These are phyloP conservation scores for Leishmania tarentolae DNA, from an alignment of 208 protist species.

Conservation along the genomic window DNA sequence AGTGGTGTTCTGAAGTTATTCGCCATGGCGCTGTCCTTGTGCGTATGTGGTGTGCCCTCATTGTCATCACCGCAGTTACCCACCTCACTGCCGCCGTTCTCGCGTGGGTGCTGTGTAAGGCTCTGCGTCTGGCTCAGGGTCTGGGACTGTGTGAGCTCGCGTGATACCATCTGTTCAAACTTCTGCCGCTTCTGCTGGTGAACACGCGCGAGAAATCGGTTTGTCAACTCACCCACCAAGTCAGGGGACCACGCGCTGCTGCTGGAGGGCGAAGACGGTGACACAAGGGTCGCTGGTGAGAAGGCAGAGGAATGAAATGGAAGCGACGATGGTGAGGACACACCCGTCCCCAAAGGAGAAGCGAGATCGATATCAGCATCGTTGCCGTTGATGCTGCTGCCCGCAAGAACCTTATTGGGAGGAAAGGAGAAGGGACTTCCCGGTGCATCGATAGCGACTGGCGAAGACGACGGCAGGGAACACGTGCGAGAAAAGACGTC, in stretches of 20 bases:
- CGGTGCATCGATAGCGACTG: not conserved
- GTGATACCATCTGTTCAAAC: conserved; percentile 62
- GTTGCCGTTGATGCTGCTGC: not conserved
- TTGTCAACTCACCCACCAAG: conserved; percentile 65
- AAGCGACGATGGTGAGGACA: not conserved
- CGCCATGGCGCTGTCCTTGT: not conserved
- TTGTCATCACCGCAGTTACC: not conserved
- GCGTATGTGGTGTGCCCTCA: not conserved
- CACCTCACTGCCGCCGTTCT: not conserved
- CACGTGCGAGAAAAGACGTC: conserved; percentile 47
- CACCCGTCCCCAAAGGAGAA: not conserved
- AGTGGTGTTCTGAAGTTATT: conserved; percentile 19
- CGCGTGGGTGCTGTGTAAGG: not conserved
- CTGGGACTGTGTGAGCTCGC: conserved; percentile 63
- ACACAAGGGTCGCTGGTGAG: conserved; percentile 12
- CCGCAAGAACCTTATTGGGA: not conserved
- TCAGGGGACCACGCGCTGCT: conserved; percentile 67
- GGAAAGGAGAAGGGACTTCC: not conserved
- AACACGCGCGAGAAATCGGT: conserved; percentile 72
- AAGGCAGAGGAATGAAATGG: conserved; percentile 12
- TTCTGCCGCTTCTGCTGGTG: conserved; percentile 57
- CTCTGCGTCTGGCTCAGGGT: conserved; percentile 28
- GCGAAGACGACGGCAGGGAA: conserved; percentile 11
- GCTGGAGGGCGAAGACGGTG: conserved; percentile 32
- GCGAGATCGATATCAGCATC: not conserved